Base-by-base conservation (phyloP, 768 basidiomycete species). In the Inosperma sp. region DNA sequence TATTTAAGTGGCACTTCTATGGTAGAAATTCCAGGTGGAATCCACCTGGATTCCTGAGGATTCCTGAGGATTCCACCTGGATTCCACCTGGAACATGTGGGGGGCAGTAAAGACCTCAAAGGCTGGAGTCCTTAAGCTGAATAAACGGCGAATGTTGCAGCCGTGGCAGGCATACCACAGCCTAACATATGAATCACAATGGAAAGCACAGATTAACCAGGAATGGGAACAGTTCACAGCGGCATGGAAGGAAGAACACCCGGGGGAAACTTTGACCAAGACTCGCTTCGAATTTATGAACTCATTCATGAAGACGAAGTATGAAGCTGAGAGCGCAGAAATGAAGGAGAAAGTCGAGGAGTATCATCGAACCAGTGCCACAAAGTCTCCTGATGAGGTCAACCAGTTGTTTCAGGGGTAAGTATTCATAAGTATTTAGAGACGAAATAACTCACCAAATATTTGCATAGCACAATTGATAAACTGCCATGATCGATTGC, bases 141-240 rank as follows among this genome's bases (percentile, higher is more conserved):
- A 8, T 5, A 41, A 41, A 14, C 5, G 14, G n/a, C 4, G 41
- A 43, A n/a, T 43, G 5, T 5, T 6, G 9, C 41, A 43, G 22
- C 5, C 22, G 5, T 47, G 45, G 45, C 45, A 47, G 16, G 45
- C 19, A 22, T 47, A 47, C 10, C 45, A 47, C 10, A 30, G 13
- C 13, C 7, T 47, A 30, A 47, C 30, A 3, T 47, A 47, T 10
- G 45, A 47, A 22, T 3, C 16, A 16, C 12, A 21, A 22, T 47
- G 29, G 45, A 47, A 47, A 17, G 2, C 13, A 5, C 5, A 14
- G 3, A 47, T 47, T 0, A 9, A 47, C 12, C 10, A 23, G 2
- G 45, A 34, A 16, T 47, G 26, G 29, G 45, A 30, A 6, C 10
- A 13, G 19, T 47, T 31, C 19, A 34, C 21, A 17, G 19, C 2